These are phyloP conservation scores for Fusarium nematophilum DNA, from an alignment of 2,329 filamentous ascomycete genomes.

Conservation along the genomic window DNA sequence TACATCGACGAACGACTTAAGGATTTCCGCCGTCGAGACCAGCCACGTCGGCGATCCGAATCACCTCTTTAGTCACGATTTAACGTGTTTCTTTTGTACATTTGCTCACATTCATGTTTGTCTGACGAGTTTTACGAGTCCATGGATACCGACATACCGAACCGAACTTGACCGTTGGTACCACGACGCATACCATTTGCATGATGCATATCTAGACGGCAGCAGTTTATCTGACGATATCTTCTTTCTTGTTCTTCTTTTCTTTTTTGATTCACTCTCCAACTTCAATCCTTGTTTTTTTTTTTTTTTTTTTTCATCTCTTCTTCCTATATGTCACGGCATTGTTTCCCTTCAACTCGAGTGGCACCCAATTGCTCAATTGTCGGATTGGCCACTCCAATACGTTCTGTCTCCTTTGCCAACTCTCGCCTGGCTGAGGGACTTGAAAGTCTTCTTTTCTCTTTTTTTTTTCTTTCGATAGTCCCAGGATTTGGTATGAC, in stretches of 20 bases:
- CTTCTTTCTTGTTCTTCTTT: conserved; percentile 13
- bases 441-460: conserved; percentile 22
- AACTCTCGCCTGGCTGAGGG: conserved; percentile 14
- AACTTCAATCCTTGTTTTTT: conserved; percentile 6
- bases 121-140: conserved; percentile 42
- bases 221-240: conserved; percentile 35
- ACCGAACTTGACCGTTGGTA: conserved; percentile 29
- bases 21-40: conserved; percentile 61
- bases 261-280: conserved; percentile 1
- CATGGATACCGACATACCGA: conserved; percentile 33
- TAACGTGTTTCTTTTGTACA: conserved; percentile 34
- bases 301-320: conserved; percentile 11
- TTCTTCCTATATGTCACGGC: conserved; percentile 29
- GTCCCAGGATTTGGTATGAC: conserved; percentile 24
- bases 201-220: conserved; percentile 44
- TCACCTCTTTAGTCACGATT: conserved; percentile 57
- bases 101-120: conserved; percentile 34
- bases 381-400: conserved; percentile 15
- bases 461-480: conserved; percentile 20
- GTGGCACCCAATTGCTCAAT: conserved; percentile 4
- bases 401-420: conserved; percentile 19
- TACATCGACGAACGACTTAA: conserved; percentile 69
- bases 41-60: conserved; percentile 58
- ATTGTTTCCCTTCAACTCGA: background rate
- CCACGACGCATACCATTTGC: conserved; percentile 32